phyloP scores from a whole-genome alignment of 2,329 filamentous ascomycete genomes.

The Sporothrix euskadiensis region DNA sequence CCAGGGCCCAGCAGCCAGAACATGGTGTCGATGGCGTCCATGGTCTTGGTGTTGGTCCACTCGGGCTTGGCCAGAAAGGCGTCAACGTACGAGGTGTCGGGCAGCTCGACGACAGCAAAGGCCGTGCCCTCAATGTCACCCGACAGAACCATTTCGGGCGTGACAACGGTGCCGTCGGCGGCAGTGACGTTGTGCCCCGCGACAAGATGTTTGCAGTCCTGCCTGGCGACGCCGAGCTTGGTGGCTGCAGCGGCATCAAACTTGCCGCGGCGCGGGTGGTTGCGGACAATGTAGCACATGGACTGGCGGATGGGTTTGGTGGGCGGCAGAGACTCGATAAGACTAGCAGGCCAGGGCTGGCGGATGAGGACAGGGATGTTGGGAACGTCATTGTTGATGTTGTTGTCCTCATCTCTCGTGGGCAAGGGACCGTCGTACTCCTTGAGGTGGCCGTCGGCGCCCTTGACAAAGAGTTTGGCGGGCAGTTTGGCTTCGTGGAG shows the following conservation, averaged over 20 bases:
- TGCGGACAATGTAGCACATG: constrained; percentile 84
- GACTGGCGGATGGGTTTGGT: constrained; percentile 67
- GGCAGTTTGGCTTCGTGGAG: constrained; percentile 68
- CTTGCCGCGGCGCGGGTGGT: constrained; percentile 73
- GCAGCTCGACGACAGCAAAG: constrained; percentile 78
- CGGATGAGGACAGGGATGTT: constrained; percentile 72
- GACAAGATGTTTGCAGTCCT: constrained; percentile 61
- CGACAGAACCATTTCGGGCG: constrained; percentile 83
- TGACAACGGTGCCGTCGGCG: constrained; percentile 67
- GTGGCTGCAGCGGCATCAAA: constrained; percentile 69
- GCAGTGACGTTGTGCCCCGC: constrained; percentile 63
- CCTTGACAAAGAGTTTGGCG: constrained; percentile 68
- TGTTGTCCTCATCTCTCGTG: constrained; percentile 36
- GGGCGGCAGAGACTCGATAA: constrained; percentile 64
- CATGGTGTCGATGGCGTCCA: constrained; percentile 65
- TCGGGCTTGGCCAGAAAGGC: constrained; percentile 70
- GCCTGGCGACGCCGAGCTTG: constrained; percentile 61
- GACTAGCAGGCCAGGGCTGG: constrained; percentile 74
- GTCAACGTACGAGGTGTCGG: constrained; percentile 68
- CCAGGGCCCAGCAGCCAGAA: constrained; percentile 80
- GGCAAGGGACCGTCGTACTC: constrained; percentile 69
- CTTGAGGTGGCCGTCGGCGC: constrained; percentile 64
- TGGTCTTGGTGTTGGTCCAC: constrained; percentile 65
- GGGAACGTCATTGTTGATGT: constrained; percentile 44
- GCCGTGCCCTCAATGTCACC: constrained; percentile 67